Evolutionary conservation across 2,329 filamentous ascomycete genomes (phyloP).

Genomic region (Zelopaecilomyces penicillatus): DNA sequence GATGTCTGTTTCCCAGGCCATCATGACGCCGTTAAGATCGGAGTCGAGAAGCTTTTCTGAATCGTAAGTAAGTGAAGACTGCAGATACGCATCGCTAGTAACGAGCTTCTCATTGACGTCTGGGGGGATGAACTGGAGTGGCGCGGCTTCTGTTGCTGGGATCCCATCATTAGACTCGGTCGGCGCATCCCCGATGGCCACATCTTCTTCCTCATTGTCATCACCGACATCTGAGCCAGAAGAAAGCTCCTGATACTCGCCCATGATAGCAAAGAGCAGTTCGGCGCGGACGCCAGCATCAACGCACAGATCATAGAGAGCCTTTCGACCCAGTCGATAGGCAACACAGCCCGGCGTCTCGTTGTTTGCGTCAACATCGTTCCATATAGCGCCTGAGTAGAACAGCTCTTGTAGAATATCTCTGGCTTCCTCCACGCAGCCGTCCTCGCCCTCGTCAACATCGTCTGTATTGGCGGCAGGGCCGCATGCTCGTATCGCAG

Average conservation of each 20-base stretch:
- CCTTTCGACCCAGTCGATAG: slow-evolving; percentile 54
- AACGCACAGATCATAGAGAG: slow-evolving; percentile 74
- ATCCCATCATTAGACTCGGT: not conserved
- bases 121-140: slow-evolving; percentile 25
- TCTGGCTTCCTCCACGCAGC: slow-evolving; percentile 50
- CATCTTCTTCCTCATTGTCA: slow-evolving; percentile 34
- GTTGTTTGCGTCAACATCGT: slow-evolving; percentile 76
- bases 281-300: slow-evolving; percentile 88
- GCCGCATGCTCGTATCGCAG: slow-evolving; percentile 72
- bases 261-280: slow-evolving; percentile 72
- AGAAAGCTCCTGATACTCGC: slow-evolving; percentile 67
- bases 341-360: slow-evolving; percentile 92
- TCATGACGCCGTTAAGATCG: slow-evolving; percentile 81
- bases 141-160: slow-evolving; percentile 16
- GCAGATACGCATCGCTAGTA: slow-evolving; percentile 60
- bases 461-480: slow-evolving; percentile 22
- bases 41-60: slow-evolving; percentile 63
- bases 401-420: slow-evolving; percentile 69
- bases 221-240: slow-evolving; percentile 46
- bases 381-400: slow-evolving; percentile 91
- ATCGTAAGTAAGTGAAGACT: slow-evolving; percentile 56
- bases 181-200: slow-evolving; percentile 32
- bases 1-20: slow-evolving; percentile 83
- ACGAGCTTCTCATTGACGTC: slow-evolving; percentile 37
- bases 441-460: slow-evolving; percentile 26